Evolutionary conservation across 129 eudicot species (phyloP).

Genomic region (Solidago caesia): DNA sequence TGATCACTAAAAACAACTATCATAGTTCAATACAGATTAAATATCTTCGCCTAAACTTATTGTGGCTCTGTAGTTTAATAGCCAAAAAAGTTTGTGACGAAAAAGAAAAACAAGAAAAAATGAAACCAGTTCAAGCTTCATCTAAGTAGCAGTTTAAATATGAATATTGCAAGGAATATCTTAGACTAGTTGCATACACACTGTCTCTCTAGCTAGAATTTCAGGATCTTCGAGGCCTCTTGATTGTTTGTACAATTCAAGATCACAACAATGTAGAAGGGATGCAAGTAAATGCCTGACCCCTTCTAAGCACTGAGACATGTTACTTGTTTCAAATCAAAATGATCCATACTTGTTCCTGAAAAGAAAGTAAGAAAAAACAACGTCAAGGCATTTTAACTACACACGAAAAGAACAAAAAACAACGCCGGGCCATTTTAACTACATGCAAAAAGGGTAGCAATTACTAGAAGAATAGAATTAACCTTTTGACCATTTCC

Average conservation of each 20-base stretch:
- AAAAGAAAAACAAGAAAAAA: background rate
- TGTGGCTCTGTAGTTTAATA: too few relatives aligned
- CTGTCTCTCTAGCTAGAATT: slow-evolving; percentile 88
- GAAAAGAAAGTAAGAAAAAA: background rate
- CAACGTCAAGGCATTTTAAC: slow-evolving; percentile 12
- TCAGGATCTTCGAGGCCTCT: slow-evolving; percentile 93
- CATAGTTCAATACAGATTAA: too few relatives aligned
- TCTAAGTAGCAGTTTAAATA: background rate
- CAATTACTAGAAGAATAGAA: slow-evolving; percentile 7
- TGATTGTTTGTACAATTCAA: slow-evolving; percentile 60
- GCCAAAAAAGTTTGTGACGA: background rate
- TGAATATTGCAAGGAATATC: background rate
- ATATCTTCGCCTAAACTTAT: too few relatives aligned
- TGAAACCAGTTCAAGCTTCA: slow-evolving; percentile 5
- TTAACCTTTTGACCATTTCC: slow-evolving; percentile 34
- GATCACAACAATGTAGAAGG: slow-evolving; percentile 74
- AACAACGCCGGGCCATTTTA: background rate
- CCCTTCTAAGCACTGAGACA: slow-evolving; percentile 93
- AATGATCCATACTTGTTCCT: slow-evolving; percentile 67
- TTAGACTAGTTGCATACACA: slow-evolving; percentile 55
- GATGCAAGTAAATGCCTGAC: slow-evolving; percentile 71
- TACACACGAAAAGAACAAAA: background rate
- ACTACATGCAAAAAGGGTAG: background rate
- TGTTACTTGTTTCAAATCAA: slow-evolving; percentile 55
- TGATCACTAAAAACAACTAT: too few relatives aligned